A percentile compares a stretch with the other conserved stretches of the same genome.
These are phyloP conservation scores for Penicillium decumbens DNA, from an alignment of 2,329 filamentous ascomycete genomes.

Conservation along the genomic window DNA sequence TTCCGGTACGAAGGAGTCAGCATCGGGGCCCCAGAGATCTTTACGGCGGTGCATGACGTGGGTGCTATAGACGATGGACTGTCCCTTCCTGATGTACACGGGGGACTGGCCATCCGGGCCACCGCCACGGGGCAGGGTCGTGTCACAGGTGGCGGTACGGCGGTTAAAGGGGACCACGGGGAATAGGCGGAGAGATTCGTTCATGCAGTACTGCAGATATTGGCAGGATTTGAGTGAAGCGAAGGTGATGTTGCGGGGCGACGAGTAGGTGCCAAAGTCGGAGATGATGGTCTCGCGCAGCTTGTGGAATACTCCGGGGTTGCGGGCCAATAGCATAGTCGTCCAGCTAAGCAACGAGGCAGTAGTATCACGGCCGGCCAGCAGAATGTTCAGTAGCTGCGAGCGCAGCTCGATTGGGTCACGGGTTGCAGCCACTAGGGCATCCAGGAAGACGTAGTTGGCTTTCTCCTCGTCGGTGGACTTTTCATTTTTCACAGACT, in stretches of 20 bases:
- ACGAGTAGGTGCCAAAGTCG: constrained; percentile 39
- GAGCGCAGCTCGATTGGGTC: constrained; percentile 47
- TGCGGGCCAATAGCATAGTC: constrained; percentile 43
- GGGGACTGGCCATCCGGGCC: constrained; percentile 58
- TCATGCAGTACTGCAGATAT: constrained; percentile 37
- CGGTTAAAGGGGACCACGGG: constrained; percentile 47
- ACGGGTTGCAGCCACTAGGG: constrained; percentile 44
- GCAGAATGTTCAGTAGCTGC: constrained; percentile 50
- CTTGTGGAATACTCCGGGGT: constrained; percentile 35
- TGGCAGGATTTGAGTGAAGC: constrained; percentile 40
- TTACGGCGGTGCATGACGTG: constrained; percentile 68
- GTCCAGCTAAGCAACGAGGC: constrained; percentile 45
- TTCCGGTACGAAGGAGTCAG: constrained; percentile 58
- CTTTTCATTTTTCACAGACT: constrained; percentile 20
- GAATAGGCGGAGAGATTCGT: constrained; percentile 44
- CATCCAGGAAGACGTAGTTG: constrained; percentile 49
- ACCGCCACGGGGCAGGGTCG: constrained; percentile 50
- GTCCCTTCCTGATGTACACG: constrained; percentile 62
- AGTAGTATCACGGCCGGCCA: constrained; percentile 54
- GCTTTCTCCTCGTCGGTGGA: constrained; percentile 28
- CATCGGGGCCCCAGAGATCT: constrained; percentile 47
- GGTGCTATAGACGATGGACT: constrained; percentile 61
- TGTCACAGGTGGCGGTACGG: constrained; percentile 39
- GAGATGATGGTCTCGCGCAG: constrained; percentile 32
- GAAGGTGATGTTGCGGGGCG: constrained; percentile 42